Evolutionary conservation across 2,329 filamentous ascomycete genomes (phyloP).

Genomic region (Penicillium carneum): DNA sequence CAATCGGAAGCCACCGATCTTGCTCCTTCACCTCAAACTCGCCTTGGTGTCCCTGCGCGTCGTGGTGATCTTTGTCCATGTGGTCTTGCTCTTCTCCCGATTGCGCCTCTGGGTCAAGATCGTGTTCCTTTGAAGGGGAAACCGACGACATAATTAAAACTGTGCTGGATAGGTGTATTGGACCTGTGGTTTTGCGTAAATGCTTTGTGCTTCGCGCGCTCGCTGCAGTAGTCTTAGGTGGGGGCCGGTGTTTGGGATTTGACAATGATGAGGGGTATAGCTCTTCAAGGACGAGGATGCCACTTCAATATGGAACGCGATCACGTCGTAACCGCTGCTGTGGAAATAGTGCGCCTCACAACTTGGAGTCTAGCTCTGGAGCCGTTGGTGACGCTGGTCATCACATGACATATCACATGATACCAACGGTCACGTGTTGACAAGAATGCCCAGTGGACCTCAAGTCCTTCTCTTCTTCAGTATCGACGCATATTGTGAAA

Average conservation of each 20-base stretch:
- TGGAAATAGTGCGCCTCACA: constrained; percentile 36
- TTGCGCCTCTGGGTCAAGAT: constrained; percentile 90
- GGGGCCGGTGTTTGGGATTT: constrained; percentile 41
- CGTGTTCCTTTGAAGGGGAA: constrained; percentile 85
- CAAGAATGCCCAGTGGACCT: too few species aligned
- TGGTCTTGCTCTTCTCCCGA: constrained; percentile 89
- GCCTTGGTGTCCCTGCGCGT: constrained; percentile 72
- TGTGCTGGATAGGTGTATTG: constrained; percentile 46
- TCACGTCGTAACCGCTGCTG: constrained; percentile 32
- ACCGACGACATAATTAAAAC: constrained; percentile 84
- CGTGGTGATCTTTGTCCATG: constrained; percentile 75
- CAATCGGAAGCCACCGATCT: constrained; percentile 98
- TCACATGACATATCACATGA: constrained; percentile 8
- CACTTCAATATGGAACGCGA: constrained; percentile 17
- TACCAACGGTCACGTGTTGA: not conserved
- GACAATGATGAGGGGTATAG: constrained; percentile 40
- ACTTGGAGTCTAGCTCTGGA: constrained; percentile 20
- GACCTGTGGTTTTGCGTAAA: constrained; percentile 45
- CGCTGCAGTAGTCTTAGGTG: constrained; percentile 46
- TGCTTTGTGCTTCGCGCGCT: constrained; percentile 45
- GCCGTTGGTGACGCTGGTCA: constrained; percentile 27
- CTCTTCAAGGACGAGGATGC: constrained; percentile 28
- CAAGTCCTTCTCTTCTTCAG: not conserved
- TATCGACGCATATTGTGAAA: not conserved
- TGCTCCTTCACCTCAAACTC: constrained; percentile 99